Evolutionary conservation across 2,329 filamentous ascomycete genomes (phyloP), one percentile per base, ranked within the genome.

Genomic region (Sordariomycetes sp.): DNA sequence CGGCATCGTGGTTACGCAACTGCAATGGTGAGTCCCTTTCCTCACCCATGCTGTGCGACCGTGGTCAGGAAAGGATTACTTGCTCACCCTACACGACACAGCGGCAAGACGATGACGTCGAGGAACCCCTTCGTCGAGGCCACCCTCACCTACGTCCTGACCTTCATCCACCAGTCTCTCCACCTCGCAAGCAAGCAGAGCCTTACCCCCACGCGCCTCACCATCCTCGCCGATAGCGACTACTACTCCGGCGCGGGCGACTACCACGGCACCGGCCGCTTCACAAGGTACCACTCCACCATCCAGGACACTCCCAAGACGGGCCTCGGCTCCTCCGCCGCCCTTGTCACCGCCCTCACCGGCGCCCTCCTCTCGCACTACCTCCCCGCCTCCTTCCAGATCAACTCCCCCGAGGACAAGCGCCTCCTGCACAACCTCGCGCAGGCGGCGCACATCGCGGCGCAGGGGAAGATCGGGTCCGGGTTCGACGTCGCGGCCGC

Each of bases 401-500:
- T 90, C 56, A 52, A 70, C 53, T 75, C 77, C 53, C 72, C 76
- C 0, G 62, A 71, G 0, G 81, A 84, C 55, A 77, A 77, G 62
- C 74, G 75, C 32, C 80, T 79, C 54, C 78, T 96, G 57, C 94
- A 99, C 74, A 97, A 97, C 71, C 84, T 99, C 55, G 87, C 92
- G 0, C 94, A 99, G 74, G 88, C 89, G 1, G 86, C 90, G 3
- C 94, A 99, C 73, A 96, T 92, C 67, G 90, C 92, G 1, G 94
- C 94, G 0, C 94, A 99, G 73, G 94, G 94, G 25, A 99, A 99
- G 71, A 85, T 99, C 20, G 94, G 94, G 54, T 94, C 88, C 1
- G 94, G 94, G 22, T 99, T 99, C 68, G 94, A 99, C 68, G 87
- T 99, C 56, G 94, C 92, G 0, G 86, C 88, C 28, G 94, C 94